phyloP scores from a whole-genome alignment of 139 green algal species.

The Coccomyxa sp. region DNA sequence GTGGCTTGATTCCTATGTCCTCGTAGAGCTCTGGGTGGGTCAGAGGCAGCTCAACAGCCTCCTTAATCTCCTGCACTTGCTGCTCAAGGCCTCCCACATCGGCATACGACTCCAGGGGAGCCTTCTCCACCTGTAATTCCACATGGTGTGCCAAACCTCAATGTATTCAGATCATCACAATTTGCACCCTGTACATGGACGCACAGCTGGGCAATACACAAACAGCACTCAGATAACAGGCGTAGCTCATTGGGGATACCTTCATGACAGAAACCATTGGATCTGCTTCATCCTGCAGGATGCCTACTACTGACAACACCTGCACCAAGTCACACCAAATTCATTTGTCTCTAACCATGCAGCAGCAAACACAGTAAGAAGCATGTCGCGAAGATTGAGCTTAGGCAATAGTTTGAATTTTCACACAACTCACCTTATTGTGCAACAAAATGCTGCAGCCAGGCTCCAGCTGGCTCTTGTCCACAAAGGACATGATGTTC shows the following conservation, averaged over 20 bases:
- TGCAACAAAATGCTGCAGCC: slow-evolving; percentile 95
- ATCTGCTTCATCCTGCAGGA: slow-evolving; percentile 96
- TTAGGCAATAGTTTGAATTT: neutral
- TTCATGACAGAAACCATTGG: slow-evolving; percentile 99
- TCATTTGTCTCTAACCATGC: no score
- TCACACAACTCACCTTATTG: slow-evolving; percentile 74
- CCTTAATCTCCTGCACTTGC: slow-evolving; percentile 98
- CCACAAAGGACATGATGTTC: slow-evolving; percentile 95
- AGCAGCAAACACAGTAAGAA: no score
- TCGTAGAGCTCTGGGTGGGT: slow-evolving; percentile 99
- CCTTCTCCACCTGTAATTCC: slow-evolving; percentile 84
- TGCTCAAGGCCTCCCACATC: slow-evolving; percentile 94
- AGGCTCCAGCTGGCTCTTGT: slow-evolving; percentile 98
- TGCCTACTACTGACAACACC: slow-evolving; percentile 92
- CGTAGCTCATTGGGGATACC: slow-evolving; percentile 24
- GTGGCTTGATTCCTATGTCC: slow-evolving; percentile 99
- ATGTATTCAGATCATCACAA: no score
- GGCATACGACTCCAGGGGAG: slow-evolving; percentile 93
- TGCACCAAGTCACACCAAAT: slow-evolving; percentile 17
- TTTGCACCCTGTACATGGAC: no score
- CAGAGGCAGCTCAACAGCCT: slow-evolving; percentile 98
- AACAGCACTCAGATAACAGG: no score
- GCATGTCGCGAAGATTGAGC: neutral
- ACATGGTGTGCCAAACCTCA: neutral
- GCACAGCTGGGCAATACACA: no score